These are phyloP conservation scores for Eutypa lata DNA, from an alignment of 2,329 filamentous ascomycete species.

Conservation along the genomic window DNA sequence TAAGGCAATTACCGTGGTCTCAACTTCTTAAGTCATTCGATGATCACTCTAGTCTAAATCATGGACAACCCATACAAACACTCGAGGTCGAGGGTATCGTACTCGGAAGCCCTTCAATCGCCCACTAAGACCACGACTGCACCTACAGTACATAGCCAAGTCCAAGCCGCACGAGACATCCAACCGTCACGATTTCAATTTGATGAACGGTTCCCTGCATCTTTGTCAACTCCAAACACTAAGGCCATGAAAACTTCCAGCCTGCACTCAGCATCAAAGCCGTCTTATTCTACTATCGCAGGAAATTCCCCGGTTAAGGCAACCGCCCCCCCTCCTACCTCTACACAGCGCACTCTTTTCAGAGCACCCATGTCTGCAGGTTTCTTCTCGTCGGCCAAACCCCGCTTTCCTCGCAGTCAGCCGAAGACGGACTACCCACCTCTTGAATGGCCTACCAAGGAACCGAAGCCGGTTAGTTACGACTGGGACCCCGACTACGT, in stretches of 20 bases:
- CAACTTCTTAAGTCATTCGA: too few relatives aligned
- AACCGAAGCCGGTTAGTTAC: not conserved
- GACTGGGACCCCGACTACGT: not conserved
- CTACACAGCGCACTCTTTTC: not conserved
- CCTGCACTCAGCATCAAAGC: too few relatives aligned
- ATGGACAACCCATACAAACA: too few relatives aligned
- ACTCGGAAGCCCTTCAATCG: not conserved
- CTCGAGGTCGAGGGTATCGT: not conserved
- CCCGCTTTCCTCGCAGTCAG: not conserved
- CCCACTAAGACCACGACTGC: not conserved
- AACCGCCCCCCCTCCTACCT: not conserved
- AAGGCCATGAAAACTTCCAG: not conserved
- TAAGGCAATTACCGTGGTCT: too few relatives aligned
- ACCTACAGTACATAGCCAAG: not conserved
- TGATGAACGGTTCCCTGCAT: not conserved
- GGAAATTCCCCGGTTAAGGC: too few relatives aligned
- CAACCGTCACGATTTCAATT: not conserved
- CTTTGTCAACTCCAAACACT: not conserved
- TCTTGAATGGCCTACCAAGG: conserved; percentile 2
- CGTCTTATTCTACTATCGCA: not conserved
- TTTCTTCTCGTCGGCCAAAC: not conserved
- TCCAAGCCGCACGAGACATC: not conserved
- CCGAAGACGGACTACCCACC: not conserved
- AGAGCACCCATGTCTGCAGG: not conserved
- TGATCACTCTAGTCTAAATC: too few relatives aligned